Percentiles rank a stretch among this genome's conserved stretches.
Evolutionary conservation across 2,329 filamentous ascomycete genomes (phyloP).

Genomic region (Scedosporium minutisporum): DNA sequence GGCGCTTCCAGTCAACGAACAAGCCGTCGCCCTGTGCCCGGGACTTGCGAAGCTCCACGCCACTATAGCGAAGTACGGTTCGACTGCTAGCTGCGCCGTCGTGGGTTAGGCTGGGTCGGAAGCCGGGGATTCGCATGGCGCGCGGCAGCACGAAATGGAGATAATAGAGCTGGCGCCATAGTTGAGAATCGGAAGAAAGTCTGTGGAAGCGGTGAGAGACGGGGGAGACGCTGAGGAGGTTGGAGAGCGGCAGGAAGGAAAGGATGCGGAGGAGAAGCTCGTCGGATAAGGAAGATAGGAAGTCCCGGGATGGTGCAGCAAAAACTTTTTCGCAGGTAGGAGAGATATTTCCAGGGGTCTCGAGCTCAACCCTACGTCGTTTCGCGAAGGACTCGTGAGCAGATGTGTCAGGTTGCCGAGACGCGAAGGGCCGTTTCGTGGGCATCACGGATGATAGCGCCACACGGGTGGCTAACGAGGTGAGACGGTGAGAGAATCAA

Average conservation of each 20-base stretch:
- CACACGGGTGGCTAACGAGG: neutral
- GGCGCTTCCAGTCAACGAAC: constrained; percentile 71
- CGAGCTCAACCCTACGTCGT: neutral
- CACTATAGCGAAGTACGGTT: constrained; percentile 1
- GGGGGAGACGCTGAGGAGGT: constrained; percentile 52
- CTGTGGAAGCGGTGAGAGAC: constrained; percentile 68
- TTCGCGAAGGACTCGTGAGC: neutral
- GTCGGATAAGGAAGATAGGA: constrained; percentile 67
- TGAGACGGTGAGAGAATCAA: neutral
- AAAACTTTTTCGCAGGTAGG: neutral
- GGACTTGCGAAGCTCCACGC: neutral
- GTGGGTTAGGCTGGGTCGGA: constrained; percentile 27
- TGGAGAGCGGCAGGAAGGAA: constrained; percentile 59
- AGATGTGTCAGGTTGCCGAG: neutral
- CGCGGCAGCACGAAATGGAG: constrained; percentile 75
- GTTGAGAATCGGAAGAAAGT: constrained; percentile 69
- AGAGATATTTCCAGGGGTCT: neutral
- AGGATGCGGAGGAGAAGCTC: constrained; percentile 81
- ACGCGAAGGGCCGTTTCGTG: neutral
- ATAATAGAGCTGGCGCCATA: constrained; percentile 90
- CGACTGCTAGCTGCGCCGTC: neutral
- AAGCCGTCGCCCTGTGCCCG: constrained; percentile 22
- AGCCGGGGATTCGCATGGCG: constrained; percentile 64
- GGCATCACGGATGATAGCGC: neutral
- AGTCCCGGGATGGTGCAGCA: constrained; percentile 32